Evolutionary conservation across 768 basidiomycete species (phyloP).

Genomic region (Leccinum aurantiacum): DNA sequence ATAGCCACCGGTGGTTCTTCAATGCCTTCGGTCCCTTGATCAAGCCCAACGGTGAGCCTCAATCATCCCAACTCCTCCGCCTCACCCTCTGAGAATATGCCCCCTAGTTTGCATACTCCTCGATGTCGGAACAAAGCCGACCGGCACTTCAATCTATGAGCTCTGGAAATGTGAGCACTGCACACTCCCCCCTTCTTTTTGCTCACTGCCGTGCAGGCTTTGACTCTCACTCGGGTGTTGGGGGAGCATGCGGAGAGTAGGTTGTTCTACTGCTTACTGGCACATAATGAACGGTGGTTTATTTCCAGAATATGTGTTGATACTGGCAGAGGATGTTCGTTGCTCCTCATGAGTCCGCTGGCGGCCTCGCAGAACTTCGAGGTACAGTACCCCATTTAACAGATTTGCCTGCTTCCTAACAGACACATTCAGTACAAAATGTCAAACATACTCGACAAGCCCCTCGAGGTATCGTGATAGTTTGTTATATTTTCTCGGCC

Average conservation of each 20-base stretch:
- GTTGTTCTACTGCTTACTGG: conserved; percentile 15
- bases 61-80: background rate
- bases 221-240: conserved; percentile 81
- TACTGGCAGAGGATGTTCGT: conserved; percentile 67
- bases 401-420: background rate
- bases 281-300: background rate
- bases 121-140: conserved; percentile 96
- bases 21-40: conserved; percentile 91
- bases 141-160: conserved; percentile 91
- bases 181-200: background rate
- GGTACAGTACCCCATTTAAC: conserved; percentile 34
- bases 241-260: conserved; percentile 94
- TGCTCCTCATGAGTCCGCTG: conserved; percentile 71
- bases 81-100: background rate
- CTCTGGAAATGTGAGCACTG: conserved; percentile 79
- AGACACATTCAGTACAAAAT: conserved; percentile 70
- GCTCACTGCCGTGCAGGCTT: conserved; percentile 45
- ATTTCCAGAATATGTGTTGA: conserved; percentile 73
- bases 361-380: conserved; percentile 97
- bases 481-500: conserved; percentile 1
- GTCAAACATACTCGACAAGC: conserved; percentile 96
- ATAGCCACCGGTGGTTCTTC: conserved; percentile 97
- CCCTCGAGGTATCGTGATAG: conserved; percentile 69
- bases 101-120: conserved; percentile 78
- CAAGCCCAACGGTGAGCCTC: conserved; percentile 69